A percentile compares a stretch with the other conserved stretches of the same genome.
Conservation (phyloP, 108 stramenopile species). For the Fistulifera pelliculosa region DNA sequence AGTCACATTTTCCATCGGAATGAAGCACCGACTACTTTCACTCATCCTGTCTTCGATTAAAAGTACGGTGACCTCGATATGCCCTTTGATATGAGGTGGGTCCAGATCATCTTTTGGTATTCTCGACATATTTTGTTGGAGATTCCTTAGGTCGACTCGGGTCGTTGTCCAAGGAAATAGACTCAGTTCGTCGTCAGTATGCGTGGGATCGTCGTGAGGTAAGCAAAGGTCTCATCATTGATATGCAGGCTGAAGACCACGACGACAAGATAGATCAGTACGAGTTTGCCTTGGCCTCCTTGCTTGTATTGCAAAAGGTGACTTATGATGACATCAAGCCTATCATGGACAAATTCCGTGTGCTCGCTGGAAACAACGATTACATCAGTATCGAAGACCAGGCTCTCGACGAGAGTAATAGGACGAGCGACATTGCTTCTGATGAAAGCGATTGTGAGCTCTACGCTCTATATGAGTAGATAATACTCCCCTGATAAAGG, state of each 20-base stretch:
- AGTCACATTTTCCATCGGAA: too few relatives aligned
- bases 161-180: constrained; percentile 17
- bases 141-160: constrained; percentile 22
- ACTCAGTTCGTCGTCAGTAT: constrained; percentile 20
- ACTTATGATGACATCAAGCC: constrained; percentile 25
- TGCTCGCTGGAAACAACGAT: constrained; percentile 23
- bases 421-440: too few relatives aligned
- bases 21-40: too few relatives aligned
- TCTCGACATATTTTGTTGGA: constrained; percentile 38
- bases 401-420: too few relatives aligned
- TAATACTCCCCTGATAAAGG: too few relatives aligned
- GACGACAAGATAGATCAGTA: constrained; percentile 36
- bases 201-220: constrained; percentile 41
- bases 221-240: constrained; percentile 20
- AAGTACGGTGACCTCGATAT: constrained; percentile 37
- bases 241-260: constrained; percentile 20
- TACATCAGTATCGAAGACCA: too few relatives aligned
- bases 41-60: too few relatives aligned
- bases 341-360: constrained; percentile 46
- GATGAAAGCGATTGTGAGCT: too few relatives aligned
- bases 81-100: constrained; percentile 30
- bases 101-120: constrained; percentile 32
- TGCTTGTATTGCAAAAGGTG: constrained; percentile 35
- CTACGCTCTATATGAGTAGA: too few relatives aligned
- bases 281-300: constrained; percentile 43